Base-by-base conservation (phyloP, 768 basidiomycete genomes). In the Agaricus bisporus region DNA sequence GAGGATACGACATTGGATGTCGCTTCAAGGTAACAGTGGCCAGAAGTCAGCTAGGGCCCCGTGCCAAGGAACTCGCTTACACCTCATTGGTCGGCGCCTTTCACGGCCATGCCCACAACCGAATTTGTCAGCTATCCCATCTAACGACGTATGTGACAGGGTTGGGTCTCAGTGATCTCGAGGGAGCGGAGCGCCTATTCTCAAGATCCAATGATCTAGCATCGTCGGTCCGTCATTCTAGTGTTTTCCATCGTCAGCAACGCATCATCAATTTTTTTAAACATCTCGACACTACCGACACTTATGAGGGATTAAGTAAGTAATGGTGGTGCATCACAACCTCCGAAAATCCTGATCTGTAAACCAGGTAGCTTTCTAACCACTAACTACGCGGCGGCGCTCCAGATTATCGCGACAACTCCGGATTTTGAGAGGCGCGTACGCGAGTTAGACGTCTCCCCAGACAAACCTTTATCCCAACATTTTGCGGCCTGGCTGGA, bases 1-100 rank as follows among this genome's bases (percentile, higher is more conserved):
- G 59, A 5, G 68, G 68, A 1, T 69, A 63, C 41, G 66, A 70
- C 41, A 68, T 69, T 20, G 61, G 63, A 2, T 70, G 69, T 49
- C 53, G 51, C 22, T 66, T 66, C 46, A 39, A 53, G 22, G 56
- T 38, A 14, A 68, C 64, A 2, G 49, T 70, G 10, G 43, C 26
- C 8, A 22, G 46, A 6, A 67, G 64, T 43, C 39, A 58, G 0
- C 57, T 70, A 14, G 59, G 64, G 22, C 20, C 41, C 5, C 15
- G 49, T 12, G 58, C 57, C 15, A 11, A 37, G 20, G 26, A 49
- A 5, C 28, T 54, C 8, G 3, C 41, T 7, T 55, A 57, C 37
- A 42, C 35, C 4, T 55, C 49, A 8, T 45, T 64, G 6, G 61
- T 67, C 11, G 60, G 60, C 14, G 35, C 55, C 15, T 66, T 68